Conservation (phyloP, 768 basidiomycete species). For the Boletus reticulatus region DNA sequence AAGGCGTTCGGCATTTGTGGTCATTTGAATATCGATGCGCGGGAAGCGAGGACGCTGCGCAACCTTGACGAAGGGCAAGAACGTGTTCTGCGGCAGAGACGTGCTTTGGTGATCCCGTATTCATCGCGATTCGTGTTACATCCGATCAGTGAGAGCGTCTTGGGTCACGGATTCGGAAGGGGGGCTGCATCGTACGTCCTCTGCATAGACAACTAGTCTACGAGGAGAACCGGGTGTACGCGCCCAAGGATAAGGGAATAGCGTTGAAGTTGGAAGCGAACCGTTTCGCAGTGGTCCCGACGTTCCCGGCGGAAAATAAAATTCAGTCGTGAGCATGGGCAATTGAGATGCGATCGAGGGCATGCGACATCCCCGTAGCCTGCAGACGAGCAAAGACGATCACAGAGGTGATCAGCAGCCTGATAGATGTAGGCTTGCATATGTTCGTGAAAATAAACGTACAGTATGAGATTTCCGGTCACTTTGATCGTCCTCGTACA, state of each 20-base stretch:
- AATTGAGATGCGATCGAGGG: slow-evolving; percentile 4
- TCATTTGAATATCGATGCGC: too few relatives aligned
- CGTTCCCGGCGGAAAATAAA: not conserved
- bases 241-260: slow-evolving; percentile 2
- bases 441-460: too few relatives aligned
- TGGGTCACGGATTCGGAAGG: slow-evolving; percentile 6
- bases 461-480: too few relatives aligned
- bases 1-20: not conserved
- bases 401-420: too few relatives aligned
- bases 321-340: not conserved
- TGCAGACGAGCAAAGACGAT: not conserved
- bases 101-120: slow-evolving; percentile 12
- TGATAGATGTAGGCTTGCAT: too few relatives aligned
- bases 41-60: not conserved
- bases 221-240: not conserved
- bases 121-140: slow-evolving; percentile 11
- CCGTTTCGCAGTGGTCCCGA: not conserved
- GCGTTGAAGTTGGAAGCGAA: slow-evolving; percentile 12
- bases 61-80: not conserved
- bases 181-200: not conserved
- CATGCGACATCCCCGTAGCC: not conserved
- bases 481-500: too few relatives aligned
- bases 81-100: not conserved
- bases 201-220: not conserved
- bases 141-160: not conserved